These are phyloP conservation scores for Saccharomycopsis phalli DNA, from an alignment of 1,139 yeast species.

Conservation along the genomic window DNA sequence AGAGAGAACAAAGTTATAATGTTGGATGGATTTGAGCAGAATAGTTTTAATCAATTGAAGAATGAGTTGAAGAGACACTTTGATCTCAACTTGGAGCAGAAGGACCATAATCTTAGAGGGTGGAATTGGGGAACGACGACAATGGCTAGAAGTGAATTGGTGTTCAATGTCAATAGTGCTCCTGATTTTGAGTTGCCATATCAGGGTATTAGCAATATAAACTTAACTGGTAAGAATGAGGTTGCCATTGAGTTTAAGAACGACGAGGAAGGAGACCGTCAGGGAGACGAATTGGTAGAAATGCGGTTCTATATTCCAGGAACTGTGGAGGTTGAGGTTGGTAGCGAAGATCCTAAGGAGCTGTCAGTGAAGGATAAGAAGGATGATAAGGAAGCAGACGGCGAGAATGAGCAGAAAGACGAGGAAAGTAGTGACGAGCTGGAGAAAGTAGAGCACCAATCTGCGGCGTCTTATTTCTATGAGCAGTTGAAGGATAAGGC, in stretches of 20 bases:
- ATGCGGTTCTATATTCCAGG: slow-evolving; percentile 93
- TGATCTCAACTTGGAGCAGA: slow-evolving; percentile 61
- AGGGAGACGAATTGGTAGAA: slow-evolving; percentile 93
- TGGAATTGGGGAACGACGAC: slow-evolving; percentile 99
- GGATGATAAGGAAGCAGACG: slow-evolving; percentile 22
- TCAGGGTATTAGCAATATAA: slow-evolving; percentile 70
- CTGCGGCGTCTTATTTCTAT: slow-evolving; percentile 78
- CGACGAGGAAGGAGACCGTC: slow-evolving; percentile 44
- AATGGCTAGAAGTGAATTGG: slow-evolving; percentile 83
- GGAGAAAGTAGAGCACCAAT: slow-evolving; percentile 47
- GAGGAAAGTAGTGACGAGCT: slow-evolving; percentile 31
- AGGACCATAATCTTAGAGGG: slow-evolving; percentile 90
- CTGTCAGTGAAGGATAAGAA: slow-evolving; percentile 16
- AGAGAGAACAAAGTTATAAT: slow-evolving; percentile 79
- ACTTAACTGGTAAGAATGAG: slow-evolving; percentile 86
- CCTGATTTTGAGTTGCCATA: slow-evolving; percentile 93
- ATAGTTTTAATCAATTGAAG: slow-evolving; percentile 73
- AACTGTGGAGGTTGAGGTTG: slow-evolving; percentile 34
- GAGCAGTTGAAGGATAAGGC: slow-evolving; percentile 91
- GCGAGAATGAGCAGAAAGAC: slow-evolving; percentile 25
- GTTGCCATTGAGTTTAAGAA: slow-evolving; percentile 82
- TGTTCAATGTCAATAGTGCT: slow-evolving; percentile 77
- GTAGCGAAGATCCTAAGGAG: slow-evolving; percentile 24
- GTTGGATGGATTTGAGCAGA: slow-evolving; percentile 83
- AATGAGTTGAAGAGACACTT: slow-evolving; percentile 78